phyloP scores from a whole-genome alignment of 73 alveolate genomes.

The Paramecium biaurelia region DNA sequence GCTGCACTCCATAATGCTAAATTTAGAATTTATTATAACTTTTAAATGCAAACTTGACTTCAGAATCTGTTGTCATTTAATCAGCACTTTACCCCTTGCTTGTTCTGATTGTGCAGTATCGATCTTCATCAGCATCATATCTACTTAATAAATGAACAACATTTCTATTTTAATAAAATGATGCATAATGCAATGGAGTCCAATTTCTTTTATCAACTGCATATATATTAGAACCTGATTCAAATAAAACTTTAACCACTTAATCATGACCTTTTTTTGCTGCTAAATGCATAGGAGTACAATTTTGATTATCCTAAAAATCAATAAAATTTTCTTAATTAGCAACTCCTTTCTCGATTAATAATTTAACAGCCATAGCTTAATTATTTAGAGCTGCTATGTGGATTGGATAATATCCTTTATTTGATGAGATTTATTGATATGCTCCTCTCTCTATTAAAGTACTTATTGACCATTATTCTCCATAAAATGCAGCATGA shows the following conservation, averaged over 20 bases:
- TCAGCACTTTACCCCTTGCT: constrained; percentile 72
- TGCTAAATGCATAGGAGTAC: constrained; percentile 59
- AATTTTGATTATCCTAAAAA: background rate
- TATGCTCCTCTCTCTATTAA: constrained; percentile 57
- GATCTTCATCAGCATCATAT: constrained; percentile 47
- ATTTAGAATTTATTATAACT: background rate
- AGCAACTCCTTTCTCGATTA: constrained; percentile 64
- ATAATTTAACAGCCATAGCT: constrained; percentile 58
- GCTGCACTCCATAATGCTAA: constrained; percentile 78
- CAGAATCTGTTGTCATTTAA: constrained; percentile 67
- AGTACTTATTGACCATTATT: constrained; percentile 25
- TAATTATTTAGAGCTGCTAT: constrained; percentile 80
- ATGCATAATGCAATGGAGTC: constrained; percentile 62
- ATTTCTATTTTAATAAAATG: constrained; percentile 53
- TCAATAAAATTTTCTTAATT: background rate
- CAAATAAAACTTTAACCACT: constrained; percentile 25
- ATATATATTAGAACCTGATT: constrained; percentile 21
- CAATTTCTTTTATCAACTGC: constrained; percentile 56
- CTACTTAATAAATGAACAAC: constrained; percentile 45
- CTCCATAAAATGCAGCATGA: constrained; percentile 72
- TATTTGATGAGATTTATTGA: constrained; percentile 28
- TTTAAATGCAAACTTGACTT: constrained; percentile 71
- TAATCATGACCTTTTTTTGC: constrained; percentile 52
- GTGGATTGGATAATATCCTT: constrained; percentile 65
- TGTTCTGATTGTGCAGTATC: constrained; percentile 56